A percentile compares a stretch with the other conserved stretches of the same genome.
phyloP scores from a whole-genome alignment of 192 early-diverging fungal species.

The Rhizoclosmatium globosum region DNA sequence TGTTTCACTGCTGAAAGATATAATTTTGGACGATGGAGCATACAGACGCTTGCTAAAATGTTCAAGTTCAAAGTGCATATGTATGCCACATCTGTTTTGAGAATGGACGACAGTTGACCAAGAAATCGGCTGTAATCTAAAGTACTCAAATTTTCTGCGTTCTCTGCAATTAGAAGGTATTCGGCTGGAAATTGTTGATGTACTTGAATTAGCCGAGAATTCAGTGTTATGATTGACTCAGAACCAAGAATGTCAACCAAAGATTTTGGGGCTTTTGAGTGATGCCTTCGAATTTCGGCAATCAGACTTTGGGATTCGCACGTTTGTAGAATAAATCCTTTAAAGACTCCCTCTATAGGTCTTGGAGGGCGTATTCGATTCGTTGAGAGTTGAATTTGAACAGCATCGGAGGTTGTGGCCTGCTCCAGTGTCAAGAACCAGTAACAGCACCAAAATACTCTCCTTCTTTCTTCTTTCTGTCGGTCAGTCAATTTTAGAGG shows the following conservation, averaged over 20 bases:
- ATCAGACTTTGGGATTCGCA: background rate
- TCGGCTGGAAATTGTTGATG: background rate
- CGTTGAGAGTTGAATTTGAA: background rate
- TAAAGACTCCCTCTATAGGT: background rate
- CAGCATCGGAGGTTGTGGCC: background rate
- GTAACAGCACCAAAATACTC: background rate
- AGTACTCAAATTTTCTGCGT: background rate
- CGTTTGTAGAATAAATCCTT: background rate
- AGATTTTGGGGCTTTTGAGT: background rate
- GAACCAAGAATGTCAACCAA: background rate
- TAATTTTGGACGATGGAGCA: constrained; percentile 6
- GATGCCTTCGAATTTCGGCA: background rate
- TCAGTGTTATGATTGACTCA: background rate
- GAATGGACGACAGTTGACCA: too few species aligned
- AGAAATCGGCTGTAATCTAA: background rate
- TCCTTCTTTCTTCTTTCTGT: constrained; percentile 9
- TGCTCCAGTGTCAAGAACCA: background rate
- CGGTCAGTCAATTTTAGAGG: background rate
- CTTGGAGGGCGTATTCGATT: background rate
- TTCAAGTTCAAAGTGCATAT: background rate
- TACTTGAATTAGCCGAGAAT: background rate
- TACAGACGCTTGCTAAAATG: background rate
- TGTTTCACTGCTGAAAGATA: background rate
- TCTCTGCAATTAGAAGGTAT: background rate
- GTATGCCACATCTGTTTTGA: background rate